Base-by-base conservation (phyloP, 805 yeast genomes). In the Trichomonascus vanleenenianus region DNA sequence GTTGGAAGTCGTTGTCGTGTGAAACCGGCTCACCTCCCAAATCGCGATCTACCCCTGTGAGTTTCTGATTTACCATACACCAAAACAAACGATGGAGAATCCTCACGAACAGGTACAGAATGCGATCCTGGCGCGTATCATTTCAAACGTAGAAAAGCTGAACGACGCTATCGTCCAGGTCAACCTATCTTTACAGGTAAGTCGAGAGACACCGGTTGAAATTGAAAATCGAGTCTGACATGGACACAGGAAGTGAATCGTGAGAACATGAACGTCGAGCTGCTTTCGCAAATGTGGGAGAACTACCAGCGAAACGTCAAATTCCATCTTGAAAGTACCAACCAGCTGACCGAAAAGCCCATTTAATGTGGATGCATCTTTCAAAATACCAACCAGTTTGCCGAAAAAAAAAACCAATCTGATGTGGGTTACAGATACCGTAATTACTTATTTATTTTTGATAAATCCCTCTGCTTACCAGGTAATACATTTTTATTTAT, bases 41-140 rank as follows among this genome's bases (percentile, higher is more conserved):
- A 5, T 22, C 27, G 16, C 37, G 19, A 34, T 15, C 19, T 15
- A 34, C 19, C 37, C 16, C 37, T 34, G 19, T 34, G 19, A 14
- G 19, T 34, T 18, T 34, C 19, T 34, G 10, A 14, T 15, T 9
- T n/a, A 32, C 35, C 35, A 32, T n/a, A n/a, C n/a, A n/a, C n/a
- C n/a, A n/a, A n/a, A n/a, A n/a, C n/a, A n/a, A n/a, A n/a, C n/a
- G n/a, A 84, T 85, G 94, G 87, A 85, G 63, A 85, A 85, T 56
- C 96, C 95, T 3, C 89, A 85, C 57, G 89, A 84, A 56, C 83
- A 82, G 58, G 83, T 77, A 5, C 95, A 86, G 58, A 80, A 76
- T 52, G 86, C 86, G 12, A 67, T 87, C 18, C 68, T 83, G 35
- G 76, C 85, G 9, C 76, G 95, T 51, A 84, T 85, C n/a, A 78